Evolutionary conservation across 1,284 basidiomycete species (phyloP), one percentile per base, ranked within the genome.

Genomic region (Thecaphora thlaspeos): DNA sequence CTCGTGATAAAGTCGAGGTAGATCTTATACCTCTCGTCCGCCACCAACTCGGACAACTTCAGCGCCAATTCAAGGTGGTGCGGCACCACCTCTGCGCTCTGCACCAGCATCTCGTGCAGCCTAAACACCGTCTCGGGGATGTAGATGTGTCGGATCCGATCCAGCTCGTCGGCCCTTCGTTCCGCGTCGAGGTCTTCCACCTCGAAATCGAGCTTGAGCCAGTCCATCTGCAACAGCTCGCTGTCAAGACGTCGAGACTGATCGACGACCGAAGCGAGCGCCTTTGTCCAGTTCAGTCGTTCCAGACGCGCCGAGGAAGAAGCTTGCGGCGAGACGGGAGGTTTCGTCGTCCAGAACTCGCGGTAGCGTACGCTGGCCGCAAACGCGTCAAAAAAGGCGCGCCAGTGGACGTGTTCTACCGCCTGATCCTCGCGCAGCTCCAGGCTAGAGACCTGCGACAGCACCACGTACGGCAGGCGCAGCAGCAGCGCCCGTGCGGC

Each of bases 41-140:
- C 93, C 2, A 98, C 87, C 30, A 90, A 81, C 68, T 88, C 91
- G 15, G 86, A 85, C 2, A 98, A 82, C 32, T 87, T 81, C 48
- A 97, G 80, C 0, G 88, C 87, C 15, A 84, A 82, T 68, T 87
- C 86, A n/a, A 95, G 82, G 72, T 94, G 90, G 50, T 83, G 81
- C 12, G 87, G 85, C 40, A 92, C 81, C 15, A 84, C 80, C 7
- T 81, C 76, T 18, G 86, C 81, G 7, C 90, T 89, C 34, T 83
- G 81, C 58, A 86, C 84, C 14, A 97, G 81, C 51, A 88, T 81
- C 28, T 83, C 81, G 74, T 97, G 93, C 17, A 97, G 80, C 19
- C 90, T 86, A 56, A 96, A 82, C 61, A 97, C 85, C 36, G 97
- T 83, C 75, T 96, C 91, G 0, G 93, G 94, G 18, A 97, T 82